Evolutionary conservation across 75 land plant species (phyloP).

Genomic region (Sequoiadendron giganteum): DNA sequence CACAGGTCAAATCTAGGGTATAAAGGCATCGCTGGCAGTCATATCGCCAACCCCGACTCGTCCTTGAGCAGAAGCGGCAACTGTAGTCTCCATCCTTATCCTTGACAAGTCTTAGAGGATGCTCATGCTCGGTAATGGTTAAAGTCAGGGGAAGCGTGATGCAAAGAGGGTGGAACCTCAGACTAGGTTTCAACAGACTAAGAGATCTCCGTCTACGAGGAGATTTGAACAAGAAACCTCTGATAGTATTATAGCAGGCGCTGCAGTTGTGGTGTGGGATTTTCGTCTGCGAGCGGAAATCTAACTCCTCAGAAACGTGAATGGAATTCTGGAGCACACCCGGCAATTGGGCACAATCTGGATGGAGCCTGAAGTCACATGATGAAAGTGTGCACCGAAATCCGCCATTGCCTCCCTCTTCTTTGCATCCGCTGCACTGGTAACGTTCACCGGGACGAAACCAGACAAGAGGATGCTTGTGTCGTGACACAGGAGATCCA

Average conservation of each 20-base stretch:
- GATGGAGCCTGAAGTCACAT: not conserved
- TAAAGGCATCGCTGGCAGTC: not conserved
- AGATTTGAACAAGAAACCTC: not conserved
- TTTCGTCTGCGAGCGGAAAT: not conserved
- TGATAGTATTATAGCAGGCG: not conserved
- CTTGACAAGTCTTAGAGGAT: not conserved
- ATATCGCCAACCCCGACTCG: not conserved
- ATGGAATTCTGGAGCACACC: not conserved
- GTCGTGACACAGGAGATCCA: not conserved
- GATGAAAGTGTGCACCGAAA: not conserved
- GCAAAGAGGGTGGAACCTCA: not conserved
- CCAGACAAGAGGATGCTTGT: not conserved
- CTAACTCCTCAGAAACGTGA: not conserved
- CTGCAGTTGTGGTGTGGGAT: not conserved
- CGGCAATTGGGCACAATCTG: not conserved
- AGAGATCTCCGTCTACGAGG: not conserved
- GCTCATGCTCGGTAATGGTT: too few relatives aligned
- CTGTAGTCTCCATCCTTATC: not conserved
- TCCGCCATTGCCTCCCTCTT: not conserved
- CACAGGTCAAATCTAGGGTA: too few relatives aligned
- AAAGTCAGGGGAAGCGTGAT: not conserved
- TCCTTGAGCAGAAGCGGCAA: not conserved
- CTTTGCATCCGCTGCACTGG: not conserved
- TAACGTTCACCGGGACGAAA: not conserved
- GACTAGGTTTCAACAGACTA: too few relatives aligned